Evolutionary conservation across 345 rosid species (phyloP), one percentile per base, ranked within the genome.

Genomic region (Cardamine chenopodiifolia): DNA sequence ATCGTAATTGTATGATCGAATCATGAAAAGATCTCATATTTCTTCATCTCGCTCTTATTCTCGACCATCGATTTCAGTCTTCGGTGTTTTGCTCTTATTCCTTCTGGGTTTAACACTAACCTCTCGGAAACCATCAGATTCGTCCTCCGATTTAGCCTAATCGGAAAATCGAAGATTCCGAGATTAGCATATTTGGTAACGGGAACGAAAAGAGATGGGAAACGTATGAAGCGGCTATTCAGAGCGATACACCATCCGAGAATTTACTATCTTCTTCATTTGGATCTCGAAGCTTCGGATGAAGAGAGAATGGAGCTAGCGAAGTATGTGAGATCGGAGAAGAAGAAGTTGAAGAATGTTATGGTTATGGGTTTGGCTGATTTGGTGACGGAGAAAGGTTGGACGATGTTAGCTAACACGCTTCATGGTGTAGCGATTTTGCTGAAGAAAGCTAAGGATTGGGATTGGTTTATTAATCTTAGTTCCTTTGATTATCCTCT

Each of bases 401-500:
- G 97, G 19, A 91, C 99, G 0, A 75, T 75, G 90, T 82, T 91
- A 52, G 97, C 99, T 18, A 83, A 72, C 47, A 85, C 87, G 65
- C 96, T 94, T 64, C 96, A 86, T 19, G 92, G 90, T 2, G 71
- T 85, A 56, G 88, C 97, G 10, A 79, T 94, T 62, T 64, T 95
- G 83, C 69, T 95, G 88, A 95, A 82, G 83, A 64, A 75, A 71
- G 85, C 89, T n/a, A 59, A 54, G 32, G 95, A 90, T 73, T 95
- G 97, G 97, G 93, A 95, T 68, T 95, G 97, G 99, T 91, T 95
- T 68, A 74, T 91, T 44, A 95, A 95, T 83, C 84, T 95, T 6
- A 85, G 96, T 29, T 84, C 98, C 1, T 83, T 88, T 53, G 92
- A 88, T 84, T 90, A 90, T 83, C 96, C 98, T 57, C 93, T 94